Evolutionary conservation across 176 grass and related monocot species (phyloP).

Genomic region (sorghum (Sorghum bicolor)): DNA sequence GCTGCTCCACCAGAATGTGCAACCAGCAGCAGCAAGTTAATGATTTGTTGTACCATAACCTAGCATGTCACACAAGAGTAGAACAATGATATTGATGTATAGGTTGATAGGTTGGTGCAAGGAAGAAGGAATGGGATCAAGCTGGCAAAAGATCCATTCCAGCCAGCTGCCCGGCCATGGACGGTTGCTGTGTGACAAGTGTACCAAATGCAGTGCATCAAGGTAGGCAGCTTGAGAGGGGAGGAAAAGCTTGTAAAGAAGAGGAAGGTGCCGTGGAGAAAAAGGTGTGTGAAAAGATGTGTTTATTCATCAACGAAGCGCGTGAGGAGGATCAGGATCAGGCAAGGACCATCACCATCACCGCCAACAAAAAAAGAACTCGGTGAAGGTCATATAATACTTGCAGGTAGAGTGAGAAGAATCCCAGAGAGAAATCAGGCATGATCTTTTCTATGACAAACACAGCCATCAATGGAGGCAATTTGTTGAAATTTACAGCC

Average conservation of each 20-base stretch:
- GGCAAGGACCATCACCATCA: background rate
- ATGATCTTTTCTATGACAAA: background rate
- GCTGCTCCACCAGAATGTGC: slow-evolving; percentile 24
- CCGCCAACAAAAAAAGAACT: slow-evolving; percentile 1
- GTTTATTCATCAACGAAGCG: background rate
- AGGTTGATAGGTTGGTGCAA: background rate
- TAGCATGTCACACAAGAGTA: background rate
- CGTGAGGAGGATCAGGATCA: slow-evolving; percentile 20
- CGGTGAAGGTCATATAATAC: background rate
- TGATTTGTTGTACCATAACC: background rate
- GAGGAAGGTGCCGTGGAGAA: background rate
- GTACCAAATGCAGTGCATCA: background rate
- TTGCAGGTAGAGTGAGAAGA: background rate
- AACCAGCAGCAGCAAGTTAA: slow-evolving; percentile 12
- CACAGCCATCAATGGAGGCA: too few relatives aligned
- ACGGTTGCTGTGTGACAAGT: background rate
- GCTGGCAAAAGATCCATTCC: slow-evolving; percentile 11
- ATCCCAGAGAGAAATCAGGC: background rate
- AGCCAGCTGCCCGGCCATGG: background rate
- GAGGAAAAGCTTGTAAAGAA: background rate
- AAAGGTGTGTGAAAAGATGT: background rate
- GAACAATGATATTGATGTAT: background rate
- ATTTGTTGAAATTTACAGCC: too few relatives aligned
- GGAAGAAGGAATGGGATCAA: background rate
- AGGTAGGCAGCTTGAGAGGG: background rate